Base-by-base conservation (phyloP, 495 filamentous ascomycete species). In the Podospora fimiseda region DNA sequence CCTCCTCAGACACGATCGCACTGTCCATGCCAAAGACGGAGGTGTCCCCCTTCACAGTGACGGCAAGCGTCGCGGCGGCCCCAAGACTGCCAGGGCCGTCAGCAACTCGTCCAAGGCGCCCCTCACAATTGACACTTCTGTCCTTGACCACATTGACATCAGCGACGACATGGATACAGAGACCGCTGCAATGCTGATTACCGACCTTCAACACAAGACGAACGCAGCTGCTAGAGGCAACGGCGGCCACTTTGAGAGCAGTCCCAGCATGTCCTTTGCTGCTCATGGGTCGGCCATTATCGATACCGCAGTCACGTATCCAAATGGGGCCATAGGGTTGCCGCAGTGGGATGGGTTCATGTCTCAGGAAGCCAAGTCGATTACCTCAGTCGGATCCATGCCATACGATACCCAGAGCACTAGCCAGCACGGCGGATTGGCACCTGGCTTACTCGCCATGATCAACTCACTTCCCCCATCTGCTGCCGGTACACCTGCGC, bases 111-210 rank as follows among this genome's bases (percentile, higher is more conserved):
- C 88, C 49, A 95, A 95, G 76, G 81, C 86, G 43, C 80, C 87
- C 22, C 84, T 93, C 64, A 84, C 85, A 52, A 80, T 96, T 64
- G 93, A 97, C 62, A 82, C 90, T 20, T 85, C 89, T 24, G 86
- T 90, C 27, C 75, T 97, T 62, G 93, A 97, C 74, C 91, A 96
- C 69, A 89, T 96, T 55, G 91, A 96, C 72, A 89, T 87, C 57
- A 89, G 85, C 74, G 89, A 83, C 73, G 93, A 98, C 79, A 88
- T 95, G 67, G 92, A 96, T 74, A 83, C 96, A 70, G 93, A 98
- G 80, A 92, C 90, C 65, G 93, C 93, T 63, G 93, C 94, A 58
- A 96, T 95, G 88, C 83, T 98, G 76, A 93, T 98, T 80, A 93
- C 94, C 66, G 89, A 97, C 73, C 86, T 97, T 69, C 94, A 95